These are phyloP conservation scores for Rhododendron williamsianum DNA, from an alignment of 148 eudicot species.

Conservation along the genomic window DNA sequence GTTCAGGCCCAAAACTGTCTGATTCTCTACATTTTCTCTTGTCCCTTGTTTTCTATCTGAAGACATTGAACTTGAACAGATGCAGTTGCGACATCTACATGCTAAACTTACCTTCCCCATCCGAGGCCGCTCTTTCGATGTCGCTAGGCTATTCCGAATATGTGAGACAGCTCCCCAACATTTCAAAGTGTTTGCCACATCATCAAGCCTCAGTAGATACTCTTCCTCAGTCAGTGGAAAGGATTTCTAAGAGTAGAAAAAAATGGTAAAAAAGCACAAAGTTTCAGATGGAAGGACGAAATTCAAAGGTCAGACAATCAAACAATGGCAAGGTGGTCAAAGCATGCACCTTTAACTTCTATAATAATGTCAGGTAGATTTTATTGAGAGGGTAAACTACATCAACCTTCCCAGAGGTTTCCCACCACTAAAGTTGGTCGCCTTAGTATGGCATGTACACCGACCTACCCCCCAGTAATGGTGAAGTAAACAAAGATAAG, in stretches of 20 bases:
- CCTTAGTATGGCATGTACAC: background rate
- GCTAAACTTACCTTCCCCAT: constrained; percentile 73
- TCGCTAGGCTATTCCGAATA: constrained; percentile 71
- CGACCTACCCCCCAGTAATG: background rate
- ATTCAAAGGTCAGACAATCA: background rate
- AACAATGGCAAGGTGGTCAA: background rate
- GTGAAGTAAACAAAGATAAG: background rate
- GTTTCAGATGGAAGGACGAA: background rate
- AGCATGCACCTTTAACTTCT: background rate
- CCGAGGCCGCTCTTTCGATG: constrained; percentile 82
- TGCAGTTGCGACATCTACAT: background rate
- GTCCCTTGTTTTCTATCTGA: background rate
- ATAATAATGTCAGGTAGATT: background rate
- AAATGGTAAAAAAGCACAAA: constrained; percentile 3
- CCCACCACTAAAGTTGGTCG: background rate
- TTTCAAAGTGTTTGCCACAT: constrained; percentile 87
- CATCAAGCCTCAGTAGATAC: constrained; percentile 88
- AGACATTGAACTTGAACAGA: background rate
- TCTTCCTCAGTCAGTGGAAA: constrained; percentile 94
- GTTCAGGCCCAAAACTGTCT: background rate
- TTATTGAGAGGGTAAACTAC: background rate
- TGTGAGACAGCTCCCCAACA: constrained; percentile 99
- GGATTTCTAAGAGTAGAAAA: constrained; percentile 48
- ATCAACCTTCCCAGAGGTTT: background rate
- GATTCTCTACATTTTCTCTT: background rate